Evolutionary conservation across 2,329 filamentous ascomycete species (phyloP).

Genomic region (Ustulina deusta): DNA sequence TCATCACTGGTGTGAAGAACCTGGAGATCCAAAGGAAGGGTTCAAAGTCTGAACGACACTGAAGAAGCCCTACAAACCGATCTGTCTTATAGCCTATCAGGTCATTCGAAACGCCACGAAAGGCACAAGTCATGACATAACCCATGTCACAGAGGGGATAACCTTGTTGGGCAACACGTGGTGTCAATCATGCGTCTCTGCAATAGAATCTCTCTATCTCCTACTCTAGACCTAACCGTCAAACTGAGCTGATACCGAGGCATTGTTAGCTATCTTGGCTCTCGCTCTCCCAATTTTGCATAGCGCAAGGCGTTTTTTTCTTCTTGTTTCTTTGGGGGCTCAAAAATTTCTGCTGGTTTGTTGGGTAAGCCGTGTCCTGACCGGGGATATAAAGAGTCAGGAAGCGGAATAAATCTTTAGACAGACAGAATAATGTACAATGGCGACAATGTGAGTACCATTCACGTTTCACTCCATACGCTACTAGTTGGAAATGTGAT

Average conservation of each 20-base stretch:
- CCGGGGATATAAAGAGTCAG: not conserved
- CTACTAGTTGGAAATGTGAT: not conserved
- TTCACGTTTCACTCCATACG: not conserved
- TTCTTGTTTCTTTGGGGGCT: not conserved
- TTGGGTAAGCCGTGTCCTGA: slow-evolving; percentile 20
- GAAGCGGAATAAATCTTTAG: slow-evolving; percentile 10
- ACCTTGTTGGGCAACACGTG: slow-evolving; percentile 3
- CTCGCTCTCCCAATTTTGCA: slow-evolving; percentile 28
- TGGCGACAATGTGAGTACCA: slow-evolving; percentile 7
- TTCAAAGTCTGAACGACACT: not conserved
- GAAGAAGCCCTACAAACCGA: not conserved
- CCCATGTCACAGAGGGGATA: slow-evolving; percentile 2
- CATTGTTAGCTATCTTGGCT: slow-evolving; percentile 7
- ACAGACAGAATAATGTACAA: slow-evolving; percentile 31
- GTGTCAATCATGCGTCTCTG: slow-evolving; percentile 3
- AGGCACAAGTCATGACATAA: not conserved
- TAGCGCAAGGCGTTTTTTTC: slow-evolving; percentile 42
- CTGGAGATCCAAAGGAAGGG: slow-evolving; percentile 60
- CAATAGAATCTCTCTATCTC: slow-evolving; percentile 15
- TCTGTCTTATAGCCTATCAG: not conserved
- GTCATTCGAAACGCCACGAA: slow-evolving; percentile 3
- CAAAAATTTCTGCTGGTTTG: slow-evolving; percentile 19
- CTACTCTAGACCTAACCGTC: slow-evolving; percentile 16
- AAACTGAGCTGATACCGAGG: slow-evolving; percentile 12
- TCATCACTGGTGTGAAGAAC: slow-evolving; percentile 70